phyloP scores from a whole-genome alignment of 2,329 filamentous ascomycete genomes.

The Hypoxylon sp. region DNA sequence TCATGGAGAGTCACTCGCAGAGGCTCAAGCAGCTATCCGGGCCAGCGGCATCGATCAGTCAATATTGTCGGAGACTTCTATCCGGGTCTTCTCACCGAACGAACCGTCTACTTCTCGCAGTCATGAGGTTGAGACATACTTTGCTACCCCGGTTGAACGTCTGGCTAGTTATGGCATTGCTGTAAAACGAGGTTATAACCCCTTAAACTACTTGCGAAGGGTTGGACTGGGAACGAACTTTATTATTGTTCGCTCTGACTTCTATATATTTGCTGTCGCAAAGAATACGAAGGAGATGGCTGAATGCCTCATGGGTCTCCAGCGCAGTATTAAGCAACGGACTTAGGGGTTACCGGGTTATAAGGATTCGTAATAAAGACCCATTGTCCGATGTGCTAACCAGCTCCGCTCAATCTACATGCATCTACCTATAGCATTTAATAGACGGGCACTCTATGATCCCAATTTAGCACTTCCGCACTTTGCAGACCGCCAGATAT shows the following conservation, averaged over 20 bases:
- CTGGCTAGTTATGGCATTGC: conserved; percentile 10
- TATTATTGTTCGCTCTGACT: conserved; percentile 37
- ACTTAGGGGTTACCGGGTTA: no score
- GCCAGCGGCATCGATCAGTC: conserved; percentile 6
- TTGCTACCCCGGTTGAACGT: conserved; percentile 22
- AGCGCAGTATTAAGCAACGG: no score
- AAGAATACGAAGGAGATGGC: conserved; percentile 19
- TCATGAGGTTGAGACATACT: conserved; percentile 23
- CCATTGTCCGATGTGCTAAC: no score
- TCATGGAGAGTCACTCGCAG: background rate
- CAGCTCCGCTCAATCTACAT: no score
- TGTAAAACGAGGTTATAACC: conserved; percentile 22
- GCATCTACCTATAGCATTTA: no score
- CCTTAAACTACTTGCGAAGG: conserved; percentile 30
- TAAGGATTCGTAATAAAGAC: no score
- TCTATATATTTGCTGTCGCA: conserved; percentile 38
- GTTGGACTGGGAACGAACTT: conserved; percentile 32
- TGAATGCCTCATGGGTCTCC: conserved; percentile 11
- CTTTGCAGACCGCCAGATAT: no score
- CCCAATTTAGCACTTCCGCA: no score
- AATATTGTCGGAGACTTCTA: conserved; percentile 29
- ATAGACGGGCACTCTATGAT: no score
- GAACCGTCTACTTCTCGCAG: background rate
- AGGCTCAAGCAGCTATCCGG: conserved; percentile 28
- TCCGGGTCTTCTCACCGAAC: conserved; percentile 23